Evolutionary conservation across 129 eudicot species (phyloP).

Genomic region (Silybum marianum): DNA sequence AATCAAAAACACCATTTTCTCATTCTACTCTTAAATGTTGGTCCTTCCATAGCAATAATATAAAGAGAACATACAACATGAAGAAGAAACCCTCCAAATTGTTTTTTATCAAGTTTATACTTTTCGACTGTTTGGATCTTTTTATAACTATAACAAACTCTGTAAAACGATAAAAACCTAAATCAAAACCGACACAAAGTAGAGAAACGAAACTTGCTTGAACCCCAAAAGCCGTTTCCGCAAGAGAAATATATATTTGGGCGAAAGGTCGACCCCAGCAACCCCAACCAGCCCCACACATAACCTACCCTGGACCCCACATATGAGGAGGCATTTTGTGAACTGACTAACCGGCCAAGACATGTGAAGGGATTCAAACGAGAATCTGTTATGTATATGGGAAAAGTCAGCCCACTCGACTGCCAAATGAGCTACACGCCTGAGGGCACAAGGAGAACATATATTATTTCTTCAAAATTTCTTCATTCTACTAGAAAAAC

Average conservation of each 20-base stretch:
- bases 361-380: not conserved
- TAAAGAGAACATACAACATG: not conserved
- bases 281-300: not conserved
- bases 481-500: not conserved
- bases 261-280: too few relatives aligned
- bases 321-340: not conserved
- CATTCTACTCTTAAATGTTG: not conserved
- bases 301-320: not conserved
- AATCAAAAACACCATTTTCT: not conserved
- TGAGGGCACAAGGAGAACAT: not conserved
- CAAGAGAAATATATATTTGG: not conserved
- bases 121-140: not conserved
- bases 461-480: conserved; percentile 13
- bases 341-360: not conserved
- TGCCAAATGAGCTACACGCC: not conserved
- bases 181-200: not conserved
- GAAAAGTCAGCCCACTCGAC: too few relatives aligned
- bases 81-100: not conserved
- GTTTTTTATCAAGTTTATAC: not conserved
- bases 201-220: not conserved
- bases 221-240: not conserved
- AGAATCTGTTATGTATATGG: not conserved
- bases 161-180: not conserved
- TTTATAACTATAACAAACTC: not conserved
- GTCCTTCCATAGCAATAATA: not conserved